Conservation (phyloP, 352 stramenopile genomes). For the Globisporangium paroecandrum region DNA sequence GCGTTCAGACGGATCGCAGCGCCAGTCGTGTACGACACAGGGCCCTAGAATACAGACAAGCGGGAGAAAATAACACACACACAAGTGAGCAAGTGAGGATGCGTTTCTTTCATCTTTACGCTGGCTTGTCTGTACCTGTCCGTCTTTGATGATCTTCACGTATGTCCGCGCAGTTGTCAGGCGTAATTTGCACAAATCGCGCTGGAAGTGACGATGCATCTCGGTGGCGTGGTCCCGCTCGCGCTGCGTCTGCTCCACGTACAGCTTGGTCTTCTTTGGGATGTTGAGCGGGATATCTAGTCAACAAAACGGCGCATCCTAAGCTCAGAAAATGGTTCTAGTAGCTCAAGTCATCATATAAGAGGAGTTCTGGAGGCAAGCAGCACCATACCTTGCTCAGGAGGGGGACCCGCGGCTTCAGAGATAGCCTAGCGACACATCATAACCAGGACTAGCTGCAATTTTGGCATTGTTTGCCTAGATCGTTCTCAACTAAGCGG, state of each 20-base stretch:
- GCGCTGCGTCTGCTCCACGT: conserved; percentile 91
- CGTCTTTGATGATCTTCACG: conserved; percentile 89
- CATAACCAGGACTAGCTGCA: not conserved
- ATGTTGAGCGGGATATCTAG: conserved; percentile 89
- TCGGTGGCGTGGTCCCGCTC: conserved; percentile 87
- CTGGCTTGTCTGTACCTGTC: conserved; percentile 42
- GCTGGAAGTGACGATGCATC: conserved; percentile 91
- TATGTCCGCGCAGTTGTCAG: conserved; percentile 85
- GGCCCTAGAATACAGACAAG: conserved; percentile 28
- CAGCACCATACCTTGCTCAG: conserved; percentile 62
- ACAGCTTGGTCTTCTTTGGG: conserved; percentile 93
- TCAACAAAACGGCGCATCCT: not conserved
- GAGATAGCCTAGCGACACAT: conserved; percentile 37
- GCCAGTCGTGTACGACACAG: conserved; percentile 68
- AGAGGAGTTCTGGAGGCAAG: not conserved
- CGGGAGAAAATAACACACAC: not conserved
- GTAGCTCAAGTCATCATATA: not conserved
- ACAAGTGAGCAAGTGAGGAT: not conserved
- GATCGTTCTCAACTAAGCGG: not conserved
- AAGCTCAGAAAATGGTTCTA: not conserved
- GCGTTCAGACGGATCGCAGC: conserved; percentile 77
- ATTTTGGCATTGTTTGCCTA: not conserved
- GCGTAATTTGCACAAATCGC: conserved; percentile 87
- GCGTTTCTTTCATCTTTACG: not conserved
- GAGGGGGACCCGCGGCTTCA: conserved; percentile 65